Evolutionary conservation across 352 stramenopile species (phyloP), one percentile per base, ranked within the genome.

Genomic region (Globisporangium spinosum): DNA sequence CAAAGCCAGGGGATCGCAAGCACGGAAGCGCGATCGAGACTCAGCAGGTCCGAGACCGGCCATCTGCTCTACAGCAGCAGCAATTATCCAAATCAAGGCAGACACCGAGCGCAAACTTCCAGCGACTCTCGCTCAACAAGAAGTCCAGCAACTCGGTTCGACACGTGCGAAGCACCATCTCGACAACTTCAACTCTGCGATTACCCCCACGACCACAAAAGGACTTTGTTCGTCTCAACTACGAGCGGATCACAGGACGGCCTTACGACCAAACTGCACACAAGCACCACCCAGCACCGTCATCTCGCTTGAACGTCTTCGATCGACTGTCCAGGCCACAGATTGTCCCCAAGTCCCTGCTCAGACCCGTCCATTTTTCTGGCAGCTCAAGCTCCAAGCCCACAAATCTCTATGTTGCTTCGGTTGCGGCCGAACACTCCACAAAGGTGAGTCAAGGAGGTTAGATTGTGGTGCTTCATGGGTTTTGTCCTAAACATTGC

Each of bases 181-280:
- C 58, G 2, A 58, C 15, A 10, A 23, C 40, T 12, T 29, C 53
- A 40, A 6, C 27, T 29, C 60, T 38, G 62, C 62, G 29, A 53
- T 27, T 51, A 29, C 70, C 20, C 1, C 57, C 67, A 49, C 77
- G 70, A 60, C 72, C 67, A 4, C 38, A 23, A 8, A 90, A 83
- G 34, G 78, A 91, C 29, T 91, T 77, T 62, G 70, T 91, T 9
- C 81, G 74, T 20, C 67, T 80, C 15, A 91, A 91, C 34, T 80
- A 85, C 62, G 80, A 90, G 53, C 72, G 68, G 0, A 67, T 89
- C 20, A 74, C 82, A 34, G 80, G 82, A 51, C 58, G 71, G 32
- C 55, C 72, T 0, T 78, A 67, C 64, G 55, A 69, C 1, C 66
- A 61, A 38, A 62, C 47, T 8, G 2, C 53, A 9, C 25, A 38